Conservation (phyloP, 441 rosid species). For the Arabidopsis lyrata region DNA sequence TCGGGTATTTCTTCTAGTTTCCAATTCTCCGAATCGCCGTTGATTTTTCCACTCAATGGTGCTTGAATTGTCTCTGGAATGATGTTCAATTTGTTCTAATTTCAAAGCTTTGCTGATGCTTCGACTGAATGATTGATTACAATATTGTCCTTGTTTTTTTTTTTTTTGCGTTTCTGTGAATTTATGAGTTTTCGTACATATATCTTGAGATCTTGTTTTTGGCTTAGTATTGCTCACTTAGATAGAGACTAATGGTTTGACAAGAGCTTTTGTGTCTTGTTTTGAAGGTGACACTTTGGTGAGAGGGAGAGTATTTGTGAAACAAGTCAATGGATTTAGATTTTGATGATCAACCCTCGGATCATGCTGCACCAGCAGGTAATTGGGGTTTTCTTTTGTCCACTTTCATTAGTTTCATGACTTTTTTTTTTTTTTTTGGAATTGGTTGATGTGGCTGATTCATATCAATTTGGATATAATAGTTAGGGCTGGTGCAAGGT, state of each 20-base stretch:
- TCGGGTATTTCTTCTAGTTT: slow-evolving; percentile 8
- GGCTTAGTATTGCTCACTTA: background rate
- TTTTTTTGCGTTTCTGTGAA: background rate
- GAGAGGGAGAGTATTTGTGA: background rate
- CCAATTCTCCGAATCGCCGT: background rate
- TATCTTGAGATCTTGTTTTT: slow-evolving; percentile 29
- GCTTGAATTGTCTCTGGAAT: background rate
- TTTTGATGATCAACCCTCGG: slow-evolving; percentile 37
- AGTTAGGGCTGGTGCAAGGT: slow-evolving; percentile 61
- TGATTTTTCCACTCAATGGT: background rate
- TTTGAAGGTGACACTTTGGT: slow-evolving; percentile 23
- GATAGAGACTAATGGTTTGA: too few species aligned
- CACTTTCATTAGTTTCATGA: slow-evolving; percentile 8
- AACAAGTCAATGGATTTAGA: slow-evolving; percentile 38
- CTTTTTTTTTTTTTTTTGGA: slow-evolving; percentile 2
- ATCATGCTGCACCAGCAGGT: slow-evolving; percentile 41
- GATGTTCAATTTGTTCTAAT: slow-evolving; percentile 9
- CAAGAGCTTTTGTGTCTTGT: background rate
- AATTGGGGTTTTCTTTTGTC: background rate
- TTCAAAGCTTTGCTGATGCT: slow-evolving; percentile 10
- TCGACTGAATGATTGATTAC: background rate
- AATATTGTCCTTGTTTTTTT: background rate
- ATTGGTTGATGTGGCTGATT: slow-evolving; percentile 13
- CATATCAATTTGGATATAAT: slow-evolving; percentile 18
- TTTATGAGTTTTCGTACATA: background rate